phyloP scores from a whole-genome alignment of 371 early-diverging fungal species.

The Encephalitozoon intestinalis region DNA sequence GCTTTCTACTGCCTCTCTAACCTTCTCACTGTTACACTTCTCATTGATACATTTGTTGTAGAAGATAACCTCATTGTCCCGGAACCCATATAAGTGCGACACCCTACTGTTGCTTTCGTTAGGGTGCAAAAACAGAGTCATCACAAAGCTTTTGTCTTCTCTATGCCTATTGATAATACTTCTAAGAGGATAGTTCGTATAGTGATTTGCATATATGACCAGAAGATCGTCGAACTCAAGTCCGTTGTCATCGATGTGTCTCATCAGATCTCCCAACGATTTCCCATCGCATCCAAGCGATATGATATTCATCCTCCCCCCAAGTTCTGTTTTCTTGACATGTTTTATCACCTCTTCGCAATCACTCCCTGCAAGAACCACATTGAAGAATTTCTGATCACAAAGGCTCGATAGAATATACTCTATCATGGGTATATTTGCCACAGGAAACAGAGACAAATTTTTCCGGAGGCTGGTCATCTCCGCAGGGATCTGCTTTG shows the following conservation, averaged over 20 bases:
- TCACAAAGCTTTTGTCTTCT: neutral
- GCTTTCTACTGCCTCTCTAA: slow-evolving; percentile 8
- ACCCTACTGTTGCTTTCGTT: slow-evolving; percentile 28
- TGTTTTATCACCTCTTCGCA: slow-evolving; percentile 15
- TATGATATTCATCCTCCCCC: slow-evolving; percentile 25
- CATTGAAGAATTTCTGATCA: slow-evolving; percentile 25
- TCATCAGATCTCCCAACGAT: slow-evolving; percentile 36
- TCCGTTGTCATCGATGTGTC: slow-evolving; percentile 21
- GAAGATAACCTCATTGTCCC: slow-evolving; percentile 14
- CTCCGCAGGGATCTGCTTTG: slow-evolving; percentile 21
- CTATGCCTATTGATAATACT: slow-evolving; percentile 13
- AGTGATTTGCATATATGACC: slow-evolving; percentile 46
- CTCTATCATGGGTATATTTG: slow-evolving; percentile 47
- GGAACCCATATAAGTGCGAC: slow-evolving; percentile 17
- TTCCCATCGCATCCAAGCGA: neutral
- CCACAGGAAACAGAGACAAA: slow-evolving; percentile 49
- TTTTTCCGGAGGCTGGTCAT: slow-evolving; percentile 31
- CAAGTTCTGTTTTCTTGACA: slow-evolving; percentile 8
- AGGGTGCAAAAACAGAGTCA: slow-evolving; percentile 29
- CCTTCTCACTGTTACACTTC: neutral
- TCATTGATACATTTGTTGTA: slow-evolving; percentile 28
- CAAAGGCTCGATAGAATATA: slow-evolving; percentile 38
- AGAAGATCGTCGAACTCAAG: slow-evolving; percentile 33
- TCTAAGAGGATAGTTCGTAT: slow-evolving; percentile 30
- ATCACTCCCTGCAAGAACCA: slow-evolving; percentile 32